Evolutionary conservation across 2,329 filamentous ascomycete genomes (phyloP), one percentile per base, ranked within the genome.

Genomic region (Cladosporium phlei): DNA sequence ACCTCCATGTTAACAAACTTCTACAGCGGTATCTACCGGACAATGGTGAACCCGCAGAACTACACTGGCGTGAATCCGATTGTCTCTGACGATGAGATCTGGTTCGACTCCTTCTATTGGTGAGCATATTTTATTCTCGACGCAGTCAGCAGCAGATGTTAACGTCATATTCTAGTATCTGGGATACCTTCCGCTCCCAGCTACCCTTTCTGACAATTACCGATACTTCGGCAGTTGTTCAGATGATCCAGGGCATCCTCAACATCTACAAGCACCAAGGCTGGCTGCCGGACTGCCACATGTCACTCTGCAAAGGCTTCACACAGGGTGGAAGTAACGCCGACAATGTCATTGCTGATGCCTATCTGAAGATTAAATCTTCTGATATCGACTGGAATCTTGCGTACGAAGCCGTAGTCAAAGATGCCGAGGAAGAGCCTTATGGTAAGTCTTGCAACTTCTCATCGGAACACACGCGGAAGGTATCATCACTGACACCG

Each of bases 291-390:
- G 86, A 89, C 57, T 88, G 85, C 52, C 79, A 83, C 27, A 88
- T 88, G 85, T 81, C 75, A n/a, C 71, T 88, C 1, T 85, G 78
- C 61, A 85, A 84, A 59, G 85, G 85, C 0, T 83, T 77, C 57
- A 88, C 85, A 0, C 85, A 88, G 67, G 84, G 85, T 9, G 86
- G 85, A 0, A 86, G 82, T 0, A 88, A 88, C 49, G 85, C 85
- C 2, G 85, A 89, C 56, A 75, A 83, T 12, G 73, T 89, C 0
- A 66, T 89, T 2, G 79, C 80, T 0, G 85, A 89, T 56, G 80
- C 80, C 0, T 88, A 78, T 51, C 53, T 87, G 27, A 89, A 89
- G 60, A 82, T 81, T 6, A 80, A 82, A 2, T 11, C 20, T 0
- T 60, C 61, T 30, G 79, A 76, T 2, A 76, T 89, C 6, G 77